These are phyloP conservation scores for Psilocybe subaeruginosa DNA, from an alignment of 768 basidiomycete genomes.

Conservation along the genomic window DNA sequence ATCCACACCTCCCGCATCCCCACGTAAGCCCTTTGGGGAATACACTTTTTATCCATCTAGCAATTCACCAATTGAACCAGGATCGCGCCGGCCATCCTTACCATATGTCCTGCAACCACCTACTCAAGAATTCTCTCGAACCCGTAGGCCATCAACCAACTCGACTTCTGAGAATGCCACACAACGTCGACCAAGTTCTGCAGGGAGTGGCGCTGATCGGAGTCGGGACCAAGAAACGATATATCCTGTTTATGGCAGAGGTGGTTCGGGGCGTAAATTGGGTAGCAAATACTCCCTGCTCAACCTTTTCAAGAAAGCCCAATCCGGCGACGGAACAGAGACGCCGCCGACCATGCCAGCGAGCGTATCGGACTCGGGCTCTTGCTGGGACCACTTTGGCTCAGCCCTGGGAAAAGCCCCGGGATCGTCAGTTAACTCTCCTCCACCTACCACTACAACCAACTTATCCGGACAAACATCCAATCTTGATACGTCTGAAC, in stretches of 20 bases:
- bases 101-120: conserved; percentile 53
- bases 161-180: conserved; percentile 25
- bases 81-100: conserved; percentile 68
- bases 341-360: conserved; percentile 15
- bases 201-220: conserved; percentile 66
- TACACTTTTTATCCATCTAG: conserved; percentile 43
- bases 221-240: conserved; percentile 32
- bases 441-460: conserved; percentile 28
- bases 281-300: conserved; percentile 76
- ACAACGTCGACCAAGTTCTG: conserved; percentile 68
- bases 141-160: conserved; percentile 37
- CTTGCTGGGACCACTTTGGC: conserved; percentile 9
- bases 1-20: conserved; percentile 45
- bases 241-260: conserved; percentile 34
- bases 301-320: conserved; percentile 71
- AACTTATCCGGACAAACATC: conserved; percentile 23
- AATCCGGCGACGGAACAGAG: conserved; percentile 37
- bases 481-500: conserved; percentile 21
- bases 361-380: conserved; percentile 2
- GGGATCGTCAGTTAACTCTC: conserved; percentile 24
- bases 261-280: conserved; percentile 45
- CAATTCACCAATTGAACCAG: conserved; percentile 33
- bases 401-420: conserved; percentile 16
- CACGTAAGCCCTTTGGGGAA: conserved; percentile 45
- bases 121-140: conserved; percentile 28